A percentile compares a stretch with the other conserved stretches of the same genome.
Conservation (phyloP, 176 grass and related monocot species). For the Ensete glaucum region DNA sequence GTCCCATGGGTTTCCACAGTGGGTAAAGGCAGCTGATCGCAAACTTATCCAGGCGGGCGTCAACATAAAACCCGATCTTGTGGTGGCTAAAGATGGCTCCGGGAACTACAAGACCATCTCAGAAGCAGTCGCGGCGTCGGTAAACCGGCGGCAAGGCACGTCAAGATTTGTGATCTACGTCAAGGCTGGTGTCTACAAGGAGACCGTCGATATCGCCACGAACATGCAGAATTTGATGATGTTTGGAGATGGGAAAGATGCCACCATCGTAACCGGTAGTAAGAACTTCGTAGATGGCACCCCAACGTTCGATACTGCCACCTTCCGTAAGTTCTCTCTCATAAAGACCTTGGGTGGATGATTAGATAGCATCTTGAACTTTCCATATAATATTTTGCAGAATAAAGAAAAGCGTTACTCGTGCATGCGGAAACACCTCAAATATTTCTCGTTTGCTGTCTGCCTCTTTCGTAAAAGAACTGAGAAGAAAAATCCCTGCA, state of each 20-base stretch:
- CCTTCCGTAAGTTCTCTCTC: background rate
- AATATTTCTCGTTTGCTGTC: too few relatives aligned
- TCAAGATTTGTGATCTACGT: slow-evolving; percentile 11
- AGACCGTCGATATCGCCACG: background rate
- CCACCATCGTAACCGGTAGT: background rate
- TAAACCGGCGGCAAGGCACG: background rate
- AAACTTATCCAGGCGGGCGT: background rate
- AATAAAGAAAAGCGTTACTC: too few relatives aligned
- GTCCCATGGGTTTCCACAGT: background rate
- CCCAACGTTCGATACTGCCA: background rate
- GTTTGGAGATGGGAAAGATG: slow-evolving; percentile 5
- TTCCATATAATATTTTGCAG: too few relatives aligned
- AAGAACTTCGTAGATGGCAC: slow-evolving; percentile 3
- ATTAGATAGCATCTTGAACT: too few relatives aligned
- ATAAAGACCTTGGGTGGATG: too few relatives aligned
- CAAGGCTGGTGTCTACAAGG: background rate
- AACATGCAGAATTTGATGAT: slow-evolving; percentile 5
- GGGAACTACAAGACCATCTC: background rate
- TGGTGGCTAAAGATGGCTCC: slow-evolving; percentile 17
- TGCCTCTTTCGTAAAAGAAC: too few relatives aligned
- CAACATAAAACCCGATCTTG: slow-evolving; percentile 3
- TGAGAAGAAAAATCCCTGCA: too few relatives aligned
- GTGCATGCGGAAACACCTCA: too few relatives aligned
- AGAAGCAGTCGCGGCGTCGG: background rate
- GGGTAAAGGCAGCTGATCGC: slow-evolving; percentile 9